Conservation (phyloP, 2,329 filamentous ascomycete genomes). For the Emergomyces pasteurianus region DNA sequence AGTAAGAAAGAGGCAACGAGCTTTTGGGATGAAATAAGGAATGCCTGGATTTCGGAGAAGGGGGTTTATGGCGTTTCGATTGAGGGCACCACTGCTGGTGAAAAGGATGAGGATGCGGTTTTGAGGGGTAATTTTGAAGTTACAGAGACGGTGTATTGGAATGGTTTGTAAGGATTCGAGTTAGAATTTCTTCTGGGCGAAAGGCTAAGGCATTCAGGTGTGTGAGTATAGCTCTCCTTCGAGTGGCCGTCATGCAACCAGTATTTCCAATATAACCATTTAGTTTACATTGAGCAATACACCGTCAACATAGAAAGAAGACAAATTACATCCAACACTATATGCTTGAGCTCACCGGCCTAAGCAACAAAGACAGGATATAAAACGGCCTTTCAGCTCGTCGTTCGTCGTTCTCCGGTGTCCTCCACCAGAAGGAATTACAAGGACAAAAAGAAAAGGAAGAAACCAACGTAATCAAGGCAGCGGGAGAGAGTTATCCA, state of each 20-base stretch:
- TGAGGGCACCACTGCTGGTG: slow-evolving; percentile 38
- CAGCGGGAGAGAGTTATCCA: background rate
- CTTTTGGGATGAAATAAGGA: slow-evolving; percentile 58
- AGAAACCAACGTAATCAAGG: no score
- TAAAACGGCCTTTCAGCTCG: no score
- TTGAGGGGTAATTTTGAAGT: slow-evolving; percentile 41
- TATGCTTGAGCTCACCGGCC: no score
- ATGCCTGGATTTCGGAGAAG: slow-evolving; percentile 54
- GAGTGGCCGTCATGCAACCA: background rate
- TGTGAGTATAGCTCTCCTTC: background rate
- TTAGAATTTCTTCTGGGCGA: background rate
- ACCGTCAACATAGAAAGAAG: background rate
- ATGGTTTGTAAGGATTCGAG: slow-evolving; percentile 39
- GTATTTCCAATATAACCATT: background rate
- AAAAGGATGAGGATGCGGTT: slow-evolving; percentile 33
- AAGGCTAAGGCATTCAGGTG: background rate
- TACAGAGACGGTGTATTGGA: slow-evolving; percentile 54
- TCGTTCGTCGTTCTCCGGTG: no score
- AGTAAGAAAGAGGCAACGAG: slow-evolving; percentile 53
- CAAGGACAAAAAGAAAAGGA: background rate
- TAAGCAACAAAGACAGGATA: no score
- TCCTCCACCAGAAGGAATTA: background rate
- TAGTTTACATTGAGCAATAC: background rate
- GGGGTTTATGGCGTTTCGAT: slow-evolving; percentile 54
- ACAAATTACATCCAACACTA: background rate